Percentiles rank a stretch among this genome's conserved stretches.
Conservation (phyloP, 805 yeast species). For the Alloascoidea africana region DNA sequence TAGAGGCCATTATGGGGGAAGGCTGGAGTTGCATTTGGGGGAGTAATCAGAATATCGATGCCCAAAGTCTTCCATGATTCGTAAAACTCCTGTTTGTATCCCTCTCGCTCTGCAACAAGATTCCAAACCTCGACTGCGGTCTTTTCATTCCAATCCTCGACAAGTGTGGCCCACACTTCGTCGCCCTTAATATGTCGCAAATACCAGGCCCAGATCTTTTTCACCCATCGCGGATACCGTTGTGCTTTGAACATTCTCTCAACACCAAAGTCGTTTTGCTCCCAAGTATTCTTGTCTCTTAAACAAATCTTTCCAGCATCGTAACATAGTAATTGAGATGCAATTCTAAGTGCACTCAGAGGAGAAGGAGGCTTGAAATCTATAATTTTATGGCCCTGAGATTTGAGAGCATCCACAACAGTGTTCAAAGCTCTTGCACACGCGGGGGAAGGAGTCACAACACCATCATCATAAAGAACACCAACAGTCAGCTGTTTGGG, state of each 20-base stretch:
- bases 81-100: slow-evolving; percentile 17
- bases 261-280: slow-evolving; percentile 21
- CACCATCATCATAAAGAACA: slow-evolving; percentile 30
- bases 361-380: slow-evolving; percentile 33
- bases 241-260: slow-evolving; percentile 16
- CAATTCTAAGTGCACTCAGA: slow-evolving; percentile 43
- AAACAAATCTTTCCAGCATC: slow-evolving; percentile 18
- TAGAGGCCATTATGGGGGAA: slow-evolving; percentile 21
- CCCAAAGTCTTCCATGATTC: slow-evolving; percentile 20
- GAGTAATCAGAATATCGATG: slow-evolving; percentile 22
- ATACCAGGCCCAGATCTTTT: slow-evolving; percentile 19
- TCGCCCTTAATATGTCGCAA: slow-evolving; percentile 18
- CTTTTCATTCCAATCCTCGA: slow-evolving; percentile 20
- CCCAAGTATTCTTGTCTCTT: slow-evolving; percentile 15
- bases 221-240: slow-evolving; percentile 19
- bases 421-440: slow-evolving; percentile 23
- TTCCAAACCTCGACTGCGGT: slow-evolving; percentile 21
- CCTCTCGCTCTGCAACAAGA: slow-evolving; percentile 19
- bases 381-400: slow-evolving; percentile 30
- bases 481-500: slow-evolving; percentile 30
- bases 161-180: slow-evolving; percentile 20
- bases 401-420: slow-evolving; percentile 22
- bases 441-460: slow-evolving; percentile 35
- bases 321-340: slow-evolving; percentile 21
- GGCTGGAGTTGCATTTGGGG: slow-evolving; percentile 28